Percentiles rank a stretch among this genome's conserved stretches.
Conservation (phyloP, 352 stramenopile genomes). For the Phytopythium ostracodes region DNA sequence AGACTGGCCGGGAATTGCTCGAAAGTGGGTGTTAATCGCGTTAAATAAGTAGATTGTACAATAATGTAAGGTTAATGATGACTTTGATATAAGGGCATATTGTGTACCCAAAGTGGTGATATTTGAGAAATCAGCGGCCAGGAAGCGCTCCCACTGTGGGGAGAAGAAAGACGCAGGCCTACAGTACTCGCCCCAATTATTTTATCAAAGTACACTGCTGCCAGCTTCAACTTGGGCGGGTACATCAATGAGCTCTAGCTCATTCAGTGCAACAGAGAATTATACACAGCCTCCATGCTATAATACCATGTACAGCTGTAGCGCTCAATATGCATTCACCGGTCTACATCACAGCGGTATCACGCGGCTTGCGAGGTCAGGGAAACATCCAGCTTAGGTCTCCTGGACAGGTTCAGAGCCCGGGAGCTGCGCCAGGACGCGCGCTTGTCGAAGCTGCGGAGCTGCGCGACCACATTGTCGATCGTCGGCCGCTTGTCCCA, state of each 20-base stretch:
- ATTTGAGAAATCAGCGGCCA: background rate
- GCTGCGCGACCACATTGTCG: background rate
- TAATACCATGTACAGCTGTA: no score
- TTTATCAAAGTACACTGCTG: background rate
- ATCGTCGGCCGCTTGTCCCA: conserved; percentile 6
- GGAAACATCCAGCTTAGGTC: no score
- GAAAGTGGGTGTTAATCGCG: background rate
- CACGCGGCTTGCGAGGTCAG: background rate
- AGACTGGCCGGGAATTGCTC: no score
- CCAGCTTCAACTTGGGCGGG: background rate
- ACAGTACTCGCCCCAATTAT: background rate
- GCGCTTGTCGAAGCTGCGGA: background rate
- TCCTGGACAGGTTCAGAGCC: background rate
- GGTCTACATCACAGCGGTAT: no score
- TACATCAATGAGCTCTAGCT: no score
- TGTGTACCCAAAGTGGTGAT: background rate
- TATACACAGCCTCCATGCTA: no score
- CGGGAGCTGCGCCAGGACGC: background rate
- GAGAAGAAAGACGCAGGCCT: background rate
- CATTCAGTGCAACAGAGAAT: no score
- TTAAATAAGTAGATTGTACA: background rate
- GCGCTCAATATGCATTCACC: no score
- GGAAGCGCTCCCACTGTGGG: background rate
- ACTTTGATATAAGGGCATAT: background rate
- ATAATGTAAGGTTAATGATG: background rate